Evolutionary conservation across 2,329 filamentous ascomycete species (phyloP).

Genomic region (Magnaporthales sp.): DNA sequence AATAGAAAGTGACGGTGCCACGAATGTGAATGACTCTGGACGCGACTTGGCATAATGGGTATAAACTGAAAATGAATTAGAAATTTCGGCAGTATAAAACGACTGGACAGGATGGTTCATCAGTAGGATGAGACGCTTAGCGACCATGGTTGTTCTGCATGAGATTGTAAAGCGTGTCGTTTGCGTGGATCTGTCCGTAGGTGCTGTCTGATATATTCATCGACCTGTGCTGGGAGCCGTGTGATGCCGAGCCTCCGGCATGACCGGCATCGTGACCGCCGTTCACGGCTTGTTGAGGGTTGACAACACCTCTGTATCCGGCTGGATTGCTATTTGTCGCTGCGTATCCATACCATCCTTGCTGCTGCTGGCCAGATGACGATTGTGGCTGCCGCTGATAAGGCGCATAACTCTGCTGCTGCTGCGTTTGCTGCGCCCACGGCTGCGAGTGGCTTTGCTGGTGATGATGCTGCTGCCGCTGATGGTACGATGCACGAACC

Average conservation of each 20-base stretch:
- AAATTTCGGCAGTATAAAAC: not conserved
- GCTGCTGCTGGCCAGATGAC: conserved; percentile 13
- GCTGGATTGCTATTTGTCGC: conserved; percentile 14
- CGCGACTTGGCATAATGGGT: not conserved
- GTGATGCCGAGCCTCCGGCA: conserved; percentile 6
- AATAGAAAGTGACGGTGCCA: not conserved
- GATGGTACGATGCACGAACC: conserved; percentile 15
- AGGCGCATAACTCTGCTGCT: conserved; percentile 17
- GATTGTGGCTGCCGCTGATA: conserved; percentile 16
- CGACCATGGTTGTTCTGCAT: conserved; percentile 8
- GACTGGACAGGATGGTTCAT: not conserved
- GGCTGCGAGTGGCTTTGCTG: conserved; percentile 6
- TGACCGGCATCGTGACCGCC: conserved; percentile 8
- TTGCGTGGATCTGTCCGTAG: conserved; percentile 16
- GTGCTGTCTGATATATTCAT: conserved; percentile 17
- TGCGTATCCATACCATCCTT: conserved; percentile 25
- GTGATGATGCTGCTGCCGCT: conserved; percentile 17
- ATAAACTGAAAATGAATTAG: not conserved
- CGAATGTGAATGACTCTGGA: not conserved
- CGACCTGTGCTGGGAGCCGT: conserved; percentile 14
- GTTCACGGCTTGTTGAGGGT: conserved; percentile 6
- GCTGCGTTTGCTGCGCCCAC: conserved; percentile 13
- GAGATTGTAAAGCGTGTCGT: conserved; percentile 18
- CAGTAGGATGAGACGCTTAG: not conserved
- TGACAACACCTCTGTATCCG: conserved; percentile 13